Evolutionary conservation across 192 early-diverging fungal species (phyloP), one percentile per base, ranked within the genome.

Genomic region (Coemansia sp.): DNA sequence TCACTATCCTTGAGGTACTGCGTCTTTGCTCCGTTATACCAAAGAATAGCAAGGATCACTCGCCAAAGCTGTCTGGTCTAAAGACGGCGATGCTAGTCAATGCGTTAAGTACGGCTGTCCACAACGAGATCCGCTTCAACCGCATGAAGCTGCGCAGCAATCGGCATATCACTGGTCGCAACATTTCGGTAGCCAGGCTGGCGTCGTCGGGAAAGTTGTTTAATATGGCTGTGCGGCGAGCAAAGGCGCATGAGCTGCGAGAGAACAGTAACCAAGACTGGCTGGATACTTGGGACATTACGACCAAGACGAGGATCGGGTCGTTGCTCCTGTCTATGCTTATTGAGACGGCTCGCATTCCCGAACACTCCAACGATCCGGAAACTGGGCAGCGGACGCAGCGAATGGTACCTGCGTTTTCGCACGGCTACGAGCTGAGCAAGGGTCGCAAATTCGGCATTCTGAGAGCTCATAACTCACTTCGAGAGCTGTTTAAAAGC

Each of bases 1-100:
- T 96, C 53, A 91, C 92, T 17, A 95, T 98, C 57, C 72, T 93
- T 9, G 93, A 94, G 71, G 72, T 95, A 2, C 50, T 96, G 57
- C 87, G 92, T 16, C 70, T 90, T 14, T 85, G 86, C 67, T 85
- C 86, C 21, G 72, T 71, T 68, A 44, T 85, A 81, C 70, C 86
- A 87, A 60, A 87, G 89, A 83, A 38, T 23, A 4, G 3, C 32
- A 38, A 17, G 23, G 64, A 55, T 9, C 14, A 32, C 10, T 2
- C 17, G 30, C 6, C 64, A 23, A 40, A 64, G 10, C 6, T 43
- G 17, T 80, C 85, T 37, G 87, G 87, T 23, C 80, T 86, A 3
- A 40, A 85, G 53, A 85, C 86, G 1, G 47, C 89, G 19, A 84
- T 86, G 50, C 72, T 79, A 21, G 71, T 72, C 40, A 64, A 16